A percentile compares a stretch with the other conserved stretches of the same genome.
These are phyloP conservation scores for Botrytis galanthina DNA, from an alignment of 2,329 filamentous ascomycete genomes.

Conservation along the genomic window DNA sequence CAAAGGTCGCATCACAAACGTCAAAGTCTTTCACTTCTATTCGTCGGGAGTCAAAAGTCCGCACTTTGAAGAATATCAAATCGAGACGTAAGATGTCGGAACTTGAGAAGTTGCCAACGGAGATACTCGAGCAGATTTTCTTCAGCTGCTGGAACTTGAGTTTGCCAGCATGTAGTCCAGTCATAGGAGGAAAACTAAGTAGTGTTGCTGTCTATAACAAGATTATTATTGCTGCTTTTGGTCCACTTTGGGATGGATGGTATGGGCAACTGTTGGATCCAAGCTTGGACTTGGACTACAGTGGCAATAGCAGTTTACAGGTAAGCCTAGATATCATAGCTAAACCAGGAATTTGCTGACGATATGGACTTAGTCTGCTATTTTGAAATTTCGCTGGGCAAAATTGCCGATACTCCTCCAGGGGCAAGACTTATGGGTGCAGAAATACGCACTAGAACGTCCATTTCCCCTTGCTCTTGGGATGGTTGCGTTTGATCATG, in stretches of 20 bases:
- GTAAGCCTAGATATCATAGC: slow-evolving; percentile 7
- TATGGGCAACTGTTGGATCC: slow-evolving; percentile 2
- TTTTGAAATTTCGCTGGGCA: slow-evolving; percentile 37
- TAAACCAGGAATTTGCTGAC: not conserved
- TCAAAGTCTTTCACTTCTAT: not conserved
- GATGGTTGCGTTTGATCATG: too few relatives aligned
- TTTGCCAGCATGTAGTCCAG: slow-evolving; percentile 35
- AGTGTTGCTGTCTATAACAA: slow-evolving; percentile 31
- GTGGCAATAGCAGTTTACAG: slow-evolving; percentile 10
- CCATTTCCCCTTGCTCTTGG: not conserved
- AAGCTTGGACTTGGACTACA: not conserved
- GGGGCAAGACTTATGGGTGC: slow-evolving; percentile 31
- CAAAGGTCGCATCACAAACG: not conserved
- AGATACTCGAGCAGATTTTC: slow-evolving; percentile 37
- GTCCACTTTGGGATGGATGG: slow-evolving; percentile 31
- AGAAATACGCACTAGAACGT: slow-evolving; percentile 21
- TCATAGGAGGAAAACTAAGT: slow-evolving; percentile 36
- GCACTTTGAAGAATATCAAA: slow-evolving; percentile 33
- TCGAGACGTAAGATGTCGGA: slow-evolving; percentile 33
- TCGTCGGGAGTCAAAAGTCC: slow-evolving; percentile 21
- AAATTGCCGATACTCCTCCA: slow-evolving; percentile 28
- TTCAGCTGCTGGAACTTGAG: slow-evolving; percentile 34
- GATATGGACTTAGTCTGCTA: slow-evolving; percentile 25
- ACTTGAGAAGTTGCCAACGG: slow-evolving; percentile 37
- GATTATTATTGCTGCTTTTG: slow-evolving; percentile 33